These are phyloP conservation scores for Aechmea fasciata DNA, from an alignment of 176 grass and related monocot species.

Conservation along the genomic window DNA sequence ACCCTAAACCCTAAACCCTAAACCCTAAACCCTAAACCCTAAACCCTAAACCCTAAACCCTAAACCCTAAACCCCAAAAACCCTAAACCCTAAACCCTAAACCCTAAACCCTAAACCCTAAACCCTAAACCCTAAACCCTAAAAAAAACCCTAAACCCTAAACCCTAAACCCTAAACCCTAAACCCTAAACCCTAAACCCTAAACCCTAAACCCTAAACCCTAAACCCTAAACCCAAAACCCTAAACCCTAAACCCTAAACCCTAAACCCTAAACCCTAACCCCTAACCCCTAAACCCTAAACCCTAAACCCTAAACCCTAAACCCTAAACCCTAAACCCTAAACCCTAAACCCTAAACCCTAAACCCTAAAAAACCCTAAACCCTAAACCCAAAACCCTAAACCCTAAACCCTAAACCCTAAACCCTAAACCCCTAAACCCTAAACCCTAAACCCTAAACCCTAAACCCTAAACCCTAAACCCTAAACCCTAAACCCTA, in stretches of 20 bases:
- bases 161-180: constrained; percentile 9
- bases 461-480: too few relatives aligned
- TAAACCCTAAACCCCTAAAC: too few relatives aligned
- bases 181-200: constrained; percentile 24
- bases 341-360: constrained; percentile 16
- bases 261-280: constrained; percentile 31
- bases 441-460: too few relatives aligned
- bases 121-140: constrained; percentile 25
- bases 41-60: neutral
- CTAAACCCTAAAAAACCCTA: too few relatives aligned
- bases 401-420: too few relatives aligned
- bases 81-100: constrained; percentile 10
- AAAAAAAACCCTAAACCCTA: too few relatives aligned
- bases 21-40: too few relatives aligned
- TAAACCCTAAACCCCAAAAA: constrained; percentile 16
- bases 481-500: too few relatives aligned
- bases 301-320: constrained; percentile 29
- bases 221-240: constrained; percentile 18
- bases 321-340: constrained; percentile 19
- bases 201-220: constrained; percentile 21
- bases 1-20: too few relatives aligned
- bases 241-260: constrained; percentile 24
- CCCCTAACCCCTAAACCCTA: constrained; percentile 23
- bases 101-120: constrained; percentile 19
- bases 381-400: too few relatives aligned